These are phyloP conservation scores for Nosema bombycis DNA, from an alignment of 371 early-diverging fungal species.

Conservation along the genomic window DNA sequence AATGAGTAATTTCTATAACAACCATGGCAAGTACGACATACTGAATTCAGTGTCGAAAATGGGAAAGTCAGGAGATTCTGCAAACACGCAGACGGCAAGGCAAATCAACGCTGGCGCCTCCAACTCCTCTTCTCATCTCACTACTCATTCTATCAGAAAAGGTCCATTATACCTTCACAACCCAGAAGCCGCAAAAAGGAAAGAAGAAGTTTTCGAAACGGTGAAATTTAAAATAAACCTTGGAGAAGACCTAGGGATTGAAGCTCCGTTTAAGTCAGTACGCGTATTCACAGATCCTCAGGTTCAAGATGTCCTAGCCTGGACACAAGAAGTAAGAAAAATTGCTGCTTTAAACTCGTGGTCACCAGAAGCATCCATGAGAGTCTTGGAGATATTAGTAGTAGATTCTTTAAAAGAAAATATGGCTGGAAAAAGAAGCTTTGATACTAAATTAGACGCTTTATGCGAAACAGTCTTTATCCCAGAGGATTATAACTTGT, in stretches of 20 bases:
- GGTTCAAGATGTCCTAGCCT: background rate
- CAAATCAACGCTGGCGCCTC: too few species aligned
- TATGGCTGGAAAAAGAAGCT: background rate
- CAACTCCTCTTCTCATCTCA: background rate
- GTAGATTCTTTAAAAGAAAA: background rate
- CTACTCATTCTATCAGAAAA: background rate
- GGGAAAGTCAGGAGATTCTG: too few species aligned
- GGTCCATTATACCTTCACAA: background rate
- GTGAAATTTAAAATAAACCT: background rate
- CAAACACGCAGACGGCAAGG: too few species aligned
- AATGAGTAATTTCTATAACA: background rate
- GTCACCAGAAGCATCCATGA: background rate
- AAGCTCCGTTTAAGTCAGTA: background rate
- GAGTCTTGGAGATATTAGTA: background rate
- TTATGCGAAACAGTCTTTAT: background rate
- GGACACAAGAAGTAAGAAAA: background rate
- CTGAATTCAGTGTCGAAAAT: background rate
- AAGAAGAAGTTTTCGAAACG: background rate
- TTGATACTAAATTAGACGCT: background rate
- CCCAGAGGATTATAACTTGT: background rate
- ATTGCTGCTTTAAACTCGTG: background rate
- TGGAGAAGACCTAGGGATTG: background rate
- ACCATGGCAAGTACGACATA: background rate
- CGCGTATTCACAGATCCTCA: background rate
- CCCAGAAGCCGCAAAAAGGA: background rate